Base-by-base conservation (phyloP, 805 yeast species). In the Cyberlindnera petersonii region DNA sequence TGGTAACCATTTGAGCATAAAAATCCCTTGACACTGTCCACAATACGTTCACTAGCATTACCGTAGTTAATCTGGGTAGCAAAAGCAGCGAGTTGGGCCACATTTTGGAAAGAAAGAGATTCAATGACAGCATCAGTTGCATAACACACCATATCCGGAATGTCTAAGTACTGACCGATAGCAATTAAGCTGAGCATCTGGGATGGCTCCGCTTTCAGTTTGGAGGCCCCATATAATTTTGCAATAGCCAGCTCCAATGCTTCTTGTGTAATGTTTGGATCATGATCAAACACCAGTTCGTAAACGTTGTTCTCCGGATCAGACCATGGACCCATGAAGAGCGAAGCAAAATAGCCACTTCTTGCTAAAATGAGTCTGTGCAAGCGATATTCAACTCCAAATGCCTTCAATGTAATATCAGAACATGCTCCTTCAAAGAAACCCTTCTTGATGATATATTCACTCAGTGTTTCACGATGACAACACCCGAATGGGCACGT, bases 1-100 rank as follows among this genome's bases (percentile, higher is more conserved):
- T 68, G 71, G 71, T 75, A 73, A 0, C 80, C 80, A 41, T 71
- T 69, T 10, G 68, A 56, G 37, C 71, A 67, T 18, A 75, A 50
- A 1, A 69, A 52, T 3, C 75, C 74, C 42, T 68, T 69, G 18
- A 69, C 69, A 40, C 68, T 66, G 28, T 72, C 76, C 2, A 69
- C 52, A 1, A 75, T 65, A 21, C 68, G 49, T 21, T 64, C 70
- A 40, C 71, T 66, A 1, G 76, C 72, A 3, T 53, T 50, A 0
- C 79, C 79, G 40, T 72, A 72, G 43, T 71, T 61, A 44, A 62
- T 61, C 10, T 57, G 52, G 4, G 59, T 45, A 5, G 77, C 77
- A 57, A 75, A 75, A 8, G 43, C 46, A 14, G 74, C 51, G 35
- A 60, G 53, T 13, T 56, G 56, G 0, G 65, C 58, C 9, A 74